These are phyloP conservation scores for Hypoxylon sp. DNA, from an alignment of 2,329 filamentous ascomycete genomes.

Conservation along the genomic window DNA sequence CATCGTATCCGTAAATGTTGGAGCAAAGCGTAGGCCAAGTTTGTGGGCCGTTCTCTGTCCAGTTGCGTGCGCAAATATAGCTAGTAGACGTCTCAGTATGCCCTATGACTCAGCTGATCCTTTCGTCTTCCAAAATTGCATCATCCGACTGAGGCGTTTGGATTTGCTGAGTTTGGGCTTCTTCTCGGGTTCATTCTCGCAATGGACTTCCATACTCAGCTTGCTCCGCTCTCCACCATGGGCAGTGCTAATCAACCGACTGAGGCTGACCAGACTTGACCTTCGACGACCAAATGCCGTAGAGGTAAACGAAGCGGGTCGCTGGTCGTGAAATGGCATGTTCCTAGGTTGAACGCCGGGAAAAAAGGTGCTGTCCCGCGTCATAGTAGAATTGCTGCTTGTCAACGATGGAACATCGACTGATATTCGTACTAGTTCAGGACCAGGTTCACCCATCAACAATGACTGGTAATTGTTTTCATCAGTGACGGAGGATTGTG, in stretches of 20 bases:
- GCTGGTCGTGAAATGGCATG: constrained; percentile 67
- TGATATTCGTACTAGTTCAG: constrained; percentile 77
- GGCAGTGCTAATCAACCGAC: constrained; percentile 80
- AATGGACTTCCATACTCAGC: constrained; percentile 76
- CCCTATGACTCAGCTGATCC: constrained; percentile 54
- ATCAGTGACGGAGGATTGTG: constrained; percentile 80
- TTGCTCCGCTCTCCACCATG: constrained; percentile 83
- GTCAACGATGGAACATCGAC: constrained; percentile 80
- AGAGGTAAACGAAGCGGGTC: constrained; percentile 74
- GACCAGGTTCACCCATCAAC: constrained; percentile 80
- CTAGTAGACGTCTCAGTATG: constrained; percentile 25
- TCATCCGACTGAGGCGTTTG: constrained; percentile 79
- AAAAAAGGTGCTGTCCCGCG: constrained; percentile 72
- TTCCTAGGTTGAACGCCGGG: constrained; percentile 56
- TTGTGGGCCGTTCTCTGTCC: constrained; percentile 10
- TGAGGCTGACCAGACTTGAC: constrained; percentile 82
- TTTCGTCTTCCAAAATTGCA: constrained; percentile 83
- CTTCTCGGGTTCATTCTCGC: constrained; percentile 70
- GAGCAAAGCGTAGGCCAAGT: constrained; percentile 10
- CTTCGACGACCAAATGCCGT: constrained; percentile 77
- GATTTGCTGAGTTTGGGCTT: constrained; percentile 73
- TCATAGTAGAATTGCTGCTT: constrained; percentile 84
- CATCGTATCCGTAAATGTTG: constrained; percentile 37
- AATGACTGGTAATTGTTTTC: constrained; percentile 79
- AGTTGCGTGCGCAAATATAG: constrained; percentile 8